A percentile compares a stretch with the other conserved stretches of the same genome.
Evolutionary conservation across 108 stramenopile species (phyloP).

Genomic region (Cyclotella distinguenda): DNA sequence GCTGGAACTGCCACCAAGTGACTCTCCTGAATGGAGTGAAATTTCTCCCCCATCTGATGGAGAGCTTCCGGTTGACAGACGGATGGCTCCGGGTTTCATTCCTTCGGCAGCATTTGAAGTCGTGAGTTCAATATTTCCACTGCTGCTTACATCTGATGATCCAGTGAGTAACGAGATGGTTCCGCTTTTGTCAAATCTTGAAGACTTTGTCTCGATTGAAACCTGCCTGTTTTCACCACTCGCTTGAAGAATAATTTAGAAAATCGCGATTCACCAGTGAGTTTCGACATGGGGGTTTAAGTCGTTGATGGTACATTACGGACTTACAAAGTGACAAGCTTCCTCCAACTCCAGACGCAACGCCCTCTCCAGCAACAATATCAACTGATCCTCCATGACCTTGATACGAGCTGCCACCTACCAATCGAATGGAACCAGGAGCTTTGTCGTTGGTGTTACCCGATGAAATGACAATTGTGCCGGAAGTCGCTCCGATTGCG

Average conservation of each 20-base stretch:
- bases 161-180: conserved; percentile 11
- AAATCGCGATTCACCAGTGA: not conserved
- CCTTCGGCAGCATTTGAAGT: conserved; percentile 20
- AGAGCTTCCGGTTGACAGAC: conserved; percentile 17
- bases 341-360: conserved; percentile 21
- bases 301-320: not conserved
- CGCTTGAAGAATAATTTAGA: conserved; percentile 7
- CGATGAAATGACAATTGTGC: conserved; percentile 12
- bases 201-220: conserved; percentile 18
- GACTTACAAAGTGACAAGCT: conserved; percentile 19
- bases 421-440: conserved; percentile 13
- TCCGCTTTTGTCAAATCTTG: conserved; percentile 14
- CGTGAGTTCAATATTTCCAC: conserved; percentile 8
- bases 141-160: conserved; percentile 5
- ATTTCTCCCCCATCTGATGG: conserved; percentile 15
- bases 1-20: not conserved
- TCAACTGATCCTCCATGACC: conserved; percentile 20
- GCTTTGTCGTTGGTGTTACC: conserved; percentile 13
- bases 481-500: conserved; percentile 4
- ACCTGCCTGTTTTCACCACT: conserved; percentile 24
- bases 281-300: not conserved
- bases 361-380: conserved; percentile 19
- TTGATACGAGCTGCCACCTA: conserved; percentile 11
- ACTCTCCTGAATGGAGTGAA: conserved; percentile 4
- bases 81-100: conserved; percentile 18